Conservation (phyloP, 306 rosid genomes). For the Urtica urens region DNA sequence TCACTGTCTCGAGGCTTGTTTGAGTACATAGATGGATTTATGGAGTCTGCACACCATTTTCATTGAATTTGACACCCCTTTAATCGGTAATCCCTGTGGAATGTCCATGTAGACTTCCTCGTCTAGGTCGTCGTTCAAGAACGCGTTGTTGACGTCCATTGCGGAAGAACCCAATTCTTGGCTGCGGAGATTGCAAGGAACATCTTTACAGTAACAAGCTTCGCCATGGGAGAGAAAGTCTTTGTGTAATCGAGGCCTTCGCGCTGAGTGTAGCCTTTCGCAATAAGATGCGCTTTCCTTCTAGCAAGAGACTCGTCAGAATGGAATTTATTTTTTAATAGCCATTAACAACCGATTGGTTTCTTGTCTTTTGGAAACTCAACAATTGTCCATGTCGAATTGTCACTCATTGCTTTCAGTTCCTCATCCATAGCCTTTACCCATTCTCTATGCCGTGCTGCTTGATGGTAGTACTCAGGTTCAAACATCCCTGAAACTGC, state of each 20-base stretch:
- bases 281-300: background rate
- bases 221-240: constrained; percentile 4
- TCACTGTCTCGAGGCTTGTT: background rate
- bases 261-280: background rate
- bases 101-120: background rate
- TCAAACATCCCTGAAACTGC: background rate
- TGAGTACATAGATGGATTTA: background rate
- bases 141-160: background rate
- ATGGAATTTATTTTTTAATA: background rate
- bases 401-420: background rate
- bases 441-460: background rate
- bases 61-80: background rate
- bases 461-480: background rate
- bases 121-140: background rate
- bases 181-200: background rate
- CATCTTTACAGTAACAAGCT: background rate
- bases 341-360: background rate
- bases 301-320: background rate
- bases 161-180: background rate
- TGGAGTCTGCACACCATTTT: background rate
- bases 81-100: background rate
- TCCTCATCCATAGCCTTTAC: background rate
- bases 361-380: background rate
- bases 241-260: background rate
- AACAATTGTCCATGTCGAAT: background rate